Evolutionary conservation across 768 basidiomycete genomes (phyloP).

Genomic region (Boletales sp.): DNA sequence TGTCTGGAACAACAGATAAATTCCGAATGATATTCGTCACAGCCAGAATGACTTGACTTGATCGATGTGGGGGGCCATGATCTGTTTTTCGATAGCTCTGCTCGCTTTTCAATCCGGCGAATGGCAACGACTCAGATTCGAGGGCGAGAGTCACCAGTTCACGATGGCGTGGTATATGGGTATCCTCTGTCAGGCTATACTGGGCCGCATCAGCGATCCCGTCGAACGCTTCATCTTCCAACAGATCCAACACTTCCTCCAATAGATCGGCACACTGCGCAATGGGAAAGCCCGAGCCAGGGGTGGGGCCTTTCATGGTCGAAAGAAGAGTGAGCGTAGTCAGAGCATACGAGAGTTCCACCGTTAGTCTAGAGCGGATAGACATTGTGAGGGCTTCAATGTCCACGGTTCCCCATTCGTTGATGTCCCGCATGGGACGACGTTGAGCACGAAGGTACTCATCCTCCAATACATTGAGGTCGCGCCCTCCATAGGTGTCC

Average conservation of each 20-base stretch:
- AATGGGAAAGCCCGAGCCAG: slow-evolving; percentile 65
- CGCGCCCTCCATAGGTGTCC: slow-evolving; percentile 77
- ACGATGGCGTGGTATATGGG: slow-evolving; percentile 56
- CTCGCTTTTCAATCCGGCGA: slow-evolving; percentile 47
- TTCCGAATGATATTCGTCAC: slow-evolving; percentile 84
- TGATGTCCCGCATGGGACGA: slow-evolving; percentile 64
- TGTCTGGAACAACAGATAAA: slow-evolving; percentile 72
- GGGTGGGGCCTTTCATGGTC: slow-evolving; percentile 65
- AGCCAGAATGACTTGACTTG: slow-evolving; percentile 59
- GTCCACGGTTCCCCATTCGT: slow-evolving; percentile 87
- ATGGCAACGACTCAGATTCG: slow-evolving; percentile 56
- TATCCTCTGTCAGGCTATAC: slow-evolving; percentile 25
- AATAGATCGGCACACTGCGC: slow-evolving; percentile 74
- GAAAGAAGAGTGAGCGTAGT: slow-evolving; percentile 83
- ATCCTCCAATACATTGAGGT: slow-evolving; percentile 61
- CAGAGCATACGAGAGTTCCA: slow-evolving; percentile 86
- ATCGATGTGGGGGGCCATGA: slow-evolving; percentile 58
- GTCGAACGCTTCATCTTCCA: slow-evolving; percentile 79
- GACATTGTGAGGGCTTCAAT: slow-evolving; percentile 94
- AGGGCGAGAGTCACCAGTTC: slow-evolving; percentile 57
- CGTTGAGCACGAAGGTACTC: slow-evolving; percentile 52
- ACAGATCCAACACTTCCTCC: slow-evolving; percentile 81
- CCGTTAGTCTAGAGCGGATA: slow-evolving; percentile 76
- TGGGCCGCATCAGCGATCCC: slow-evolving; percentile 34
- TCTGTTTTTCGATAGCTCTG: slow-evolving; percentile 50